Base-by-base conservation (phyloP, 495 filamentous ascomycete genomes). In the Neurospora sp. region DNA sequence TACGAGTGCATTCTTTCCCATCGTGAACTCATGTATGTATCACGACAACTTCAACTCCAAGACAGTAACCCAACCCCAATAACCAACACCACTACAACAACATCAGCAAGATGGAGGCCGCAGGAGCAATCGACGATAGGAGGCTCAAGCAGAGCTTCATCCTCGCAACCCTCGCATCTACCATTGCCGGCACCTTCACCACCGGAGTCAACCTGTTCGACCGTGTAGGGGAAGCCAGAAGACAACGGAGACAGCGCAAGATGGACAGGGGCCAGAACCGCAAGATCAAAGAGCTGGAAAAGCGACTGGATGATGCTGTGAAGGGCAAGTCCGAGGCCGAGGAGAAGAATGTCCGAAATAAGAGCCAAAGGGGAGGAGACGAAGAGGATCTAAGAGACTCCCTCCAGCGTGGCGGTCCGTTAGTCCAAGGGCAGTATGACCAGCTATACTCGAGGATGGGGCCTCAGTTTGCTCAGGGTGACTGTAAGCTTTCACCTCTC, bases 41-140 rank as follows among this genome's bases (percentile, higher is more conserved):
- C 20, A 20, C 42, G n/a, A 22, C 9, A 10, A 12, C 44, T 47
- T 10, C 44, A 22, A 20, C 12, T 37, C 14, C 27, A 18, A 35
- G 27, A 61, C 53, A 14, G 6, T 18, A 18, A 18, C 27, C 53
- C 53, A 61, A 35, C 3, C 27, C 27, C 27, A 35, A 35, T 31
- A 35, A 35, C 53, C 40, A 65, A 18, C 7, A 65, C 53, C 14
- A 61, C 27, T 8, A 35, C 53, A 16, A 35, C 22, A 35, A 8
- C 27, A 35, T 35, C 38, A 35, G 53, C 70, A 75, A 45, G 31
- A 88, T 88, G 81, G 89, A 91, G 77, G 87, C 88, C 73, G 88
- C 90, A 69, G 84, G 84, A 42, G 84, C 86, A 77, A 89, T 88
- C 70, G 85, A 85, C 27, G 89, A 90, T 75, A 88, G 74, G 38